Percentiles rank a stretch among this genome's conserved stretches.
phyloP scores from a whole-genome alignment of 1,284 basidiomycete species.

The Puccinia horiana region DNA sequence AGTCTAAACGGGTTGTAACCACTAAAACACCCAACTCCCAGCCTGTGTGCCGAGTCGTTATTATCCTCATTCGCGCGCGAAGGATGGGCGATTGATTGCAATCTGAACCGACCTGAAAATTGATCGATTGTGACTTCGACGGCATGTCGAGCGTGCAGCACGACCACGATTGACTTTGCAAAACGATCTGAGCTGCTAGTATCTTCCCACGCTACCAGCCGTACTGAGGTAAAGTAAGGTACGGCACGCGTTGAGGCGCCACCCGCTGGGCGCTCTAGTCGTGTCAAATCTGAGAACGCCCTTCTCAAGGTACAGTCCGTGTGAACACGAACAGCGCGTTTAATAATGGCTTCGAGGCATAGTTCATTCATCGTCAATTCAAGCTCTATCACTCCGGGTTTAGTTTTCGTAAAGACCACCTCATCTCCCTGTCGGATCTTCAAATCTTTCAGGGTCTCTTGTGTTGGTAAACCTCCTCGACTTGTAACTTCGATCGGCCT shows the following conservation, averaged over 20 bases:
- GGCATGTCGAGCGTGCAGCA: conserved; percentile 29
- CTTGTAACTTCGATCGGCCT: conserved; percentile 34
- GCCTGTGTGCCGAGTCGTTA: background rate
- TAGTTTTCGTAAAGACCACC: background rate
- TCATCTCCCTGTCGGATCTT: conserved; percentile 22
- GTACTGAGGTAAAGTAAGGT: conserved; percentile 30
- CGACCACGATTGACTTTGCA: conserved; percentile 43
- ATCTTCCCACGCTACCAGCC: conserved; percentile 26
- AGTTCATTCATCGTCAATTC: conserved; percentile 32
- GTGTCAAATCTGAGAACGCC: conserved; percentile 20
- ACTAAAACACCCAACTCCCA: background rate
- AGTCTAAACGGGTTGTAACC: conserved; percentile 4
- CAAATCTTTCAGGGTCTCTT: background rate
- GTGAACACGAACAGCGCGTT: conserved; percentile 31
- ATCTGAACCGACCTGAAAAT: conserved; percentile 45
- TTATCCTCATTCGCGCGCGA: background rate
- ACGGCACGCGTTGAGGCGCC: background rate
- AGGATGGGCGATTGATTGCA: conserved; percentile 23
- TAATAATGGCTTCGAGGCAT: conserved; percentile 27
- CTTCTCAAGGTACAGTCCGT: conserved; percentile 35
- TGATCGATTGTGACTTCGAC: conserved; percentile 37
- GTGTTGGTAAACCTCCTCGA: background rate
- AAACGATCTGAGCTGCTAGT: background rate
- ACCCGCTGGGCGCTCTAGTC: conserved; percentile 17
- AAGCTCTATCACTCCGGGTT: conserved; percentile 17